A percentile compares a stretch with the other conserved stretches of the same genome.
phyloP scores from a whole-genome alignment of 169 alveolate genomes.

The Blepharisma undulans region DNA sequence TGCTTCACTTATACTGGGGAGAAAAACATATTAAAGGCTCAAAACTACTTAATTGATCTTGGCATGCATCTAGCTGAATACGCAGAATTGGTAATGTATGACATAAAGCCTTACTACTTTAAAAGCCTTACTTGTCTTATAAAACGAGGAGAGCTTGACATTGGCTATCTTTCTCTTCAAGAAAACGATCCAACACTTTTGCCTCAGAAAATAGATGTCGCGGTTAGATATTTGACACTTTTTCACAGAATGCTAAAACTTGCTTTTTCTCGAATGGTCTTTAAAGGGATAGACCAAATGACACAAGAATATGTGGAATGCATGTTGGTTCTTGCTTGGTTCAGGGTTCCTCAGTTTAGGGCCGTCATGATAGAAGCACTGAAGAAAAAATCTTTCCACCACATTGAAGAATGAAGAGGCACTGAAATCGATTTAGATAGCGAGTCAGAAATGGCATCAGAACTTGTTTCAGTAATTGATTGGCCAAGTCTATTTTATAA shows the following conservation, averaged over 20 bases:
- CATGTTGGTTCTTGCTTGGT: constrained; percentile 54
- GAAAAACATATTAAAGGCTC: constrained; percentile 32
- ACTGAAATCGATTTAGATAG: constrained; percentile 49
- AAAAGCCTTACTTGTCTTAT: constrained; percentile 13
- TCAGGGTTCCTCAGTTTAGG: constrained; percentile 64
- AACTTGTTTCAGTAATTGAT: constrained; percentile 48
- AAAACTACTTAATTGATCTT: constrained; percentile 45
- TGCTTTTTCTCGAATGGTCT: constrained; percentile 50
- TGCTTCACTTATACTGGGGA: constrained; percentile 38
- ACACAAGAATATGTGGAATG: constrained; percentile 52
- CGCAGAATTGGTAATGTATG: constrained; percentile 42
- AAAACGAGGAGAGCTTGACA: constrained; percentile 52
- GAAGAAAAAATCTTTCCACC: constrained; percentile 18
- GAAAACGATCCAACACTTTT: background rate
- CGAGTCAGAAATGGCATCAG: constrained; percentile 11
- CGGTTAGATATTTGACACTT: constrained; percentile 45
- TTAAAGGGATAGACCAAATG: constrained; percentile 51
- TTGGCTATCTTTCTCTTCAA: constrained; percentile 51
- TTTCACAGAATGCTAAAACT: constrained; percentile 35
- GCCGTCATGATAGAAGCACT: constrained; percentile 33
- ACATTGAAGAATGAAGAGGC: constrained; percentile 63
- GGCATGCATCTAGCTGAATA: constrained; percentile 41
- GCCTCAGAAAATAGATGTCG: constrained; percentile 46
- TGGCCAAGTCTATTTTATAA: constrained; percentile 60
- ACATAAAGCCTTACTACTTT: constrained; percentile 42